Evolutionary conservation across 768 basidiomycete genomes (phyloP), one percentile per base, ranked within the genome.

Genomic region (Lentinula lateritia): DNA sequence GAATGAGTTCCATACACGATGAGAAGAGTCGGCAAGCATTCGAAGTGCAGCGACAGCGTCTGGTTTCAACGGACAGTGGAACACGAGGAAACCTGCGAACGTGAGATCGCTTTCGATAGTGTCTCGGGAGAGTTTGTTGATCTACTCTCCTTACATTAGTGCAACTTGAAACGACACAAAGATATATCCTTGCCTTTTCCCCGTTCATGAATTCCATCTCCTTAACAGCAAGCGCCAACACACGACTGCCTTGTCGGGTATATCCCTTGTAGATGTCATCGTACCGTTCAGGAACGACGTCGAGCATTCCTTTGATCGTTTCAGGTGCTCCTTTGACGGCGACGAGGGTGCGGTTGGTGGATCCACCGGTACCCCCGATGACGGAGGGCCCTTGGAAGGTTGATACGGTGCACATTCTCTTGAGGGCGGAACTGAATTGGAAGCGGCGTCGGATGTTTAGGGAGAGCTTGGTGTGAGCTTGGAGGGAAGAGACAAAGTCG

Each of bases 311-410:
- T 72, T 92, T 95, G 71, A 99, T 91, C 2, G 95, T 98, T 74
- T 99, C 97, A 0, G 97, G 97, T 0, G 97, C 97, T 54, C 97
- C 97, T 75, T 98, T 99, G 60, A 97, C 94, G 1, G 95, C 82
- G 4, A 82, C 83, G 7, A 92, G 66, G 3, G 82, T 78, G 16
- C 50, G 32, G n/a, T 46, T 59, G 10, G 46, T 28, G 61, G 79
- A 83, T 15, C 85, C 85, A 1, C 82, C 81, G 10, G 83, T 32
- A 12, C 50, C 46, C 1, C 60, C 60, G 20, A 59, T 48, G 8
- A 59, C 58, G 36, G 58, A 50, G 3, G 59, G 59, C 0, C 59
- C 59, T 41, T 60, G 85, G 5, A 89, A 80, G 42, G 83, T 77
- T 1, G 85, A 84, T 6, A 99, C 78, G 1, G 95, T 98, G 2